Conservation (phyloP, 257 asterid genomes). For the Solanum rostratum region DNA sequence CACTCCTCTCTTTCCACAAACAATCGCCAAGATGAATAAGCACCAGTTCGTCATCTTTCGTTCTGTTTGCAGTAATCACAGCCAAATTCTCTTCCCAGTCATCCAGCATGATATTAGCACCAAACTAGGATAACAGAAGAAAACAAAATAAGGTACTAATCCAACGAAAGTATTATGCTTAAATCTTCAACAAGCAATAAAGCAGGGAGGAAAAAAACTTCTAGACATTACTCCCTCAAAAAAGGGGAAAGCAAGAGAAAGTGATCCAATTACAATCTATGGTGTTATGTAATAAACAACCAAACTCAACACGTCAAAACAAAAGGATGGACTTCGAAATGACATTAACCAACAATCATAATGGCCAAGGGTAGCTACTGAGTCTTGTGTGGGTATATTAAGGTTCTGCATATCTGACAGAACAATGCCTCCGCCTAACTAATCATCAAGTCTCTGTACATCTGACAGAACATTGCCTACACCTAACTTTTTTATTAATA, state of each 20-base stretch:
- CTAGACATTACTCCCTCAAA: background rate
- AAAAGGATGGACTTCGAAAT: background rate
- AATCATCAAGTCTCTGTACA: background rate
- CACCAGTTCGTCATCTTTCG: constrained; percentile 92
- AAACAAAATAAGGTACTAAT: constrained; percentile 1
- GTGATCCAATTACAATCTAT: background rate
- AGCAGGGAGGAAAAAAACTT: background rate
- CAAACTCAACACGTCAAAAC: background rate
- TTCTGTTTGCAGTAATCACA: constrained; percentile 87
- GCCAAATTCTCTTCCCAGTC: constrained; percentile 98
- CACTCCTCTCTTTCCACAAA: constrained; percentile 89
- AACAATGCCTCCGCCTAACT: background rate
- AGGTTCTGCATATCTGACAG: background rate
- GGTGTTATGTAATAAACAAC: background rate
- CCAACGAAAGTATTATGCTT: background rate
- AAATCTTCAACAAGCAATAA: background rate
- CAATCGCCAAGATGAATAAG: constrained; percentile 97
- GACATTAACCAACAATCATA: background rate
- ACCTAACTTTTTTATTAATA: background rate
- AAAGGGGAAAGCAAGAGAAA: constrained; percentile 1
- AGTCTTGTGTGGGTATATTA: background rate
- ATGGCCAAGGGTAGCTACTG: background rate
- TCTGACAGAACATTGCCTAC: background rate
- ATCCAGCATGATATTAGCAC: constrained; percentile 72
- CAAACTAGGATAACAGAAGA: constrained; percentile 28